Base-by-base conservation (phyloP, 2,329 filamentous ascomycete genomes). In the Xylariaceae sp. region DNA sequence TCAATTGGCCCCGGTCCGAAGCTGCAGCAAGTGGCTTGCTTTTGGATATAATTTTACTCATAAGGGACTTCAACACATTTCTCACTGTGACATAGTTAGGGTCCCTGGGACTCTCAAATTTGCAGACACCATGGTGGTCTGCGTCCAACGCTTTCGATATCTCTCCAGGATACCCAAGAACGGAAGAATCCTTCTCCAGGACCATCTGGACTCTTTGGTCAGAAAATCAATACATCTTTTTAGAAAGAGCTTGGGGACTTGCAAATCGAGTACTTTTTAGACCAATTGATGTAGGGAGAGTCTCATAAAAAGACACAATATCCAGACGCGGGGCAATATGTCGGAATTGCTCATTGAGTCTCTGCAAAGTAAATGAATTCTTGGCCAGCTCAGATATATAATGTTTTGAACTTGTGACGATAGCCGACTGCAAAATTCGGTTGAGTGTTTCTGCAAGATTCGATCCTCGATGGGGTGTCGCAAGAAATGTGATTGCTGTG, bases 121-220 rank as follows among this genome's bases (percentile, higher is more conserved):
- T 74, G 60, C 67, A 72, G 7, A 72, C 62, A 2, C 55, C 52
- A 32, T 67, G 66, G 42, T 74, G 71, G 43, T 74, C 65, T 7
- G 70, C 69, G 44, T 62, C 49, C 25, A 75, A 52, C 2, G 62
- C 49, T 32, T 56, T 64, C 2, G 66, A 65, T 1, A 58, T 59
- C 51, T 75, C 72, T 3, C 59, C 58, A 0, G 60, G 62, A 46
- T 71, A 73, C 1, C 69, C 71, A 3, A 75, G 60, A 1, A 67
- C 57, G 0, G 72, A 63, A 0, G 71, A 72, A 5, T 72, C 65
- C 12, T 64, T 66, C 10, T 58, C 55, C 3, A 58, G 10, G 8
- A 58, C 37, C 48, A 54, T 56, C 54, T 57, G 22, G 10, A n/a
- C n/a, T n/a, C 14, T 12, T 8, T 6, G 7, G 17, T 33, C 14